These are phyloP conservation scores for Quercus variabilis DNA, from an alignment of 306 rosid genomes.

Conservation along the genomic window DNA sequence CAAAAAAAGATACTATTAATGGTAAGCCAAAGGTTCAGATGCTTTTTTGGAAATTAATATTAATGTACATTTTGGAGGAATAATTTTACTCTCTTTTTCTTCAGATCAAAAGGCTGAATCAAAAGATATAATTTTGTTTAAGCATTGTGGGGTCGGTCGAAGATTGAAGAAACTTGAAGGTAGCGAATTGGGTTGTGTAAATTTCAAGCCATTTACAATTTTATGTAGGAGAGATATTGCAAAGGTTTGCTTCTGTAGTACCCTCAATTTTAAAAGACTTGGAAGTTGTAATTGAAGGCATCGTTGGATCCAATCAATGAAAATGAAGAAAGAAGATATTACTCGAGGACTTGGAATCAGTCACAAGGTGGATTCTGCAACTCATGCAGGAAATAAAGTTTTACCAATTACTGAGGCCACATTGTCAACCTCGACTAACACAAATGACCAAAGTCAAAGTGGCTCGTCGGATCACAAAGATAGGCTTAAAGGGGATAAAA, in stretches of 20 bases:
- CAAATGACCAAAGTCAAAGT: conserved; percentile 34
- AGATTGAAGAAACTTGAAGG: conserved; percentile 27
- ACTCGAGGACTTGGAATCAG: conserved; percentile 31
- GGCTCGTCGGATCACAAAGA: conserved; percentile 36
- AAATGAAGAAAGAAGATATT: conserved; percentile 66
- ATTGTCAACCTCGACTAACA: conserved; percentile 25
- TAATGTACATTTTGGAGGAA: not conserved
- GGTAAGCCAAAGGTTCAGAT: conserved; percentile 36
- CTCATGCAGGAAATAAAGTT: conserved; percentile 63
- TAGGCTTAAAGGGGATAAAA: conserved; percentile 39
- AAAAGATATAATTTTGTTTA: conserved; percentile 28
- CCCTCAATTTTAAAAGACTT: conserved; percentile 39
- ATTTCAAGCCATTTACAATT: conserved; percentile 36
- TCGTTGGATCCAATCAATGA: conserved; percentile 31
- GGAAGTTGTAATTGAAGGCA: conserved; percentile 24
- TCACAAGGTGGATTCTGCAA: conserved; percentile 41
- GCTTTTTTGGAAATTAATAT: not conserved
- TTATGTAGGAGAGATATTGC: conserved; percentile 49
- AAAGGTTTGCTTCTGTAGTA: conserved; percentile 49
- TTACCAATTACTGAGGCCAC: conserved; percentile 64
- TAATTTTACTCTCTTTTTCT: conserved; percentile 6
- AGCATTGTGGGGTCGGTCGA: conserved; percentile 24
- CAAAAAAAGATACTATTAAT: conserved; percentile 9
- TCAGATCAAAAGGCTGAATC: conserved; percentile 44
- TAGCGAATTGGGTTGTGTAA: conserved; percentile 36